Evolutionary conservation across 2,329 filamentous ascomycete species (phyloP), one percentile per base, ranked within the genome.

Genomic region (Pseudogymnoascus sp.): DNA sequence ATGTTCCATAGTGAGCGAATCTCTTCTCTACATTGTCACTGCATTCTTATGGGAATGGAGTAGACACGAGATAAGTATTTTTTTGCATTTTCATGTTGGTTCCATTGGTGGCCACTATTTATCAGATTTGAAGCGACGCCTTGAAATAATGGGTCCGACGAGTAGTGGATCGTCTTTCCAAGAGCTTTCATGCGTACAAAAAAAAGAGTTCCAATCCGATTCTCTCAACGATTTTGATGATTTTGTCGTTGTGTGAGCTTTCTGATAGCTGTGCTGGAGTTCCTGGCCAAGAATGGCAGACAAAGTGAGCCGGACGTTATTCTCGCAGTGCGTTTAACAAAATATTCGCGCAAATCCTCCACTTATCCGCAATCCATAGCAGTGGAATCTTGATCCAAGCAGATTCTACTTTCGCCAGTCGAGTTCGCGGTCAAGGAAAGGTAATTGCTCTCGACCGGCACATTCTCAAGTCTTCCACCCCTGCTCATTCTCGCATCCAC

Each of bases 61-160:
- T 56, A 56, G 28, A 14, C 16, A 6, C 18, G 9, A 31, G 28
- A 36, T 56, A 56, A 14, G 28, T 49, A 9, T 14, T 36, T 34
- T 21, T 56, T 36, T n/a, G n/a, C 5, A 8, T 56, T 56, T 56
- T 36, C 5, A 16, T 56, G 28, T 21, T 56, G 49, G 49, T 56
- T 53, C 25, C n/a, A 31, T 28, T 43, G 23, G 4, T 31, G n/a
- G 23, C 16, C 49, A 34, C 28, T 34, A 34, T 36, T 36, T 56
- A 56, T 56, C 49, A 56, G n/a, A 36, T 56, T 56, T 56, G 49
- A 56, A 18, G 28, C 49, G n/a, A 12, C 49, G 16, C 11, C 49
- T 56, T 56, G n/a, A 56, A 56, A 34, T 21, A 2, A 56, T 9
- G 28, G 28, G 28, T 34, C 49, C 8, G n/a, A 36, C n/a, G 49